phyloP scores from a whole-genome alignment of 2,329 filamentous ascomycete genomes.

The Cytospora leucostoma region DNA sequence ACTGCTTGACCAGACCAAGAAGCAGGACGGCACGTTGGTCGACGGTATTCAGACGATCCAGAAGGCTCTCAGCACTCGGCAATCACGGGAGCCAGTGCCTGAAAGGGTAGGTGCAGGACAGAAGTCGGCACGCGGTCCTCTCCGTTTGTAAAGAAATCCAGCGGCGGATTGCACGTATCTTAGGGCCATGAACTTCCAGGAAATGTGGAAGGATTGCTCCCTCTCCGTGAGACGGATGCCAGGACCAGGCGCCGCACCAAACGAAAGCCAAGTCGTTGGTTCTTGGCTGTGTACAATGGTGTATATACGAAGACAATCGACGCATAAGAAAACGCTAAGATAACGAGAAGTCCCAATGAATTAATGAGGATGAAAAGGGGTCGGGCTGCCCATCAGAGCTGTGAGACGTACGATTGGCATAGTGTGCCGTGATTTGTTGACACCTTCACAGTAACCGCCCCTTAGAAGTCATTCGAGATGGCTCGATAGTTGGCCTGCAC shows the following conservation, averaged over 20 bases:
- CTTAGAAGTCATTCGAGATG: background rate
- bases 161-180: background rate
- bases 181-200: background rate
- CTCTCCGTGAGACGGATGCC: background rate
- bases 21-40: constrained; percentile 58
- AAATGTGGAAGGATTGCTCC: background rate
- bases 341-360: background rate
- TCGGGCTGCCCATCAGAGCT: background rate
- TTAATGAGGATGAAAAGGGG: background rate
- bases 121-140: background rate
- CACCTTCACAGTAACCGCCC: background rate
- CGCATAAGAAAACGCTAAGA: background rate
- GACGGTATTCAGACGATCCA: constrained; percentile 56
- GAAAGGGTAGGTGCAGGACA: constrained; percentile 11
- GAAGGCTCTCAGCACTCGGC: constrained; percentile 35
- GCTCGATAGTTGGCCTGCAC: background rate
- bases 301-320: constrained; percentile 17
- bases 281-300: constrained; percentile 9
- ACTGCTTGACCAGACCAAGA: constrained; percentile 56
- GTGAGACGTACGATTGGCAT: background rate
- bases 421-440: background rate
- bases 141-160: background rate
- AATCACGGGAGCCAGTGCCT: constrained; percentile 6
- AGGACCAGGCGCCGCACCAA: background rate
- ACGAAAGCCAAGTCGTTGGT: background rate